These are phyloP conservation scores for Beta macrorhiza DNA, from an alignment of 179 eudicot species.

Conservation along the genomic window DNA sequence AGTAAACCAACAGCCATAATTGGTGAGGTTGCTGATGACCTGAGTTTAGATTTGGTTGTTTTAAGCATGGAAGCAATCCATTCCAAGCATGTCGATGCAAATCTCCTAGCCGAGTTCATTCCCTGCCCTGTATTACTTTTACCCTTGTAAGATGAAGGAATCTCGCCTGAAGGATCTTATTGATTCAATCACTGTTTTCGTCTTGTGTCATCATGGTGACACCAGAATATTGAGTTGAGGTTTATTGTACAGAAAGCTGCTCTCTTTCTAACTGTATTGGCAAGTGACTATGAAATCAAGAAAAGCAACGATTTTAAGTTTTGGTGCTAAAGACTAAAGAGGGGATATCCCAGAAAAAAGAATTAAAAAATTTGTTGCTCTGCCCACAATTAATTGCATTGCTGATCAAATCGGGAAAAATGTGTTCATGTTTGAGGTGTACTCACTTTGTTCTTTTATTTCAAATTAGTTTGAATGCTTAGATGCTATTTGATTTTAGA, in stretches of 20 bases:
- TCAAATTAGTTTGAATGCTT: no score
- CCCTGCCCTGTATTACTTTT: slow-evolving; percentile 93
- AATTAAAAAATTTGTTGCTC: no score
- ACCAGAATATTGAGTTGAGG: background rate
- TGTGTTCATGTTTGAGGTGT: background rate
- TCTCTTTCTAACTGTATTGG: background rate
- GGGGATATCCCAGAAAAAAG: no score
- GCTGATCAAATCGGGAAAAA: background rate
- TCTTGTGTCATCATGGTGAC: slow-evolving; percentile 1
- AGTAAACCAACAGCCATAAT: slow-evolving; percentile 81
- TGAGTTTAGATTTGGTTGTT: slow-evolving; percentile 83
- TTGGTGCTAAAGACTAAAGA: no score
- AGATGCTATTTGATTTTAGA: no score
- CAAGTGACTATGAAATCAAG: no score
- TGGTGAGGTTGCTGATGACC: slow-evolving; percentile 89
- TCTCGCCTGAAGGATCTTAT: slow-evolving; percentile 5
- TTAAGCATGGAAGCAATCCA: slow-evolving; percentile 99
- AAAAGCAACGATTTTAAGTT: background rate
- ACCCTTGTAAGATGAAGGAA: slow-evolving; percentile 44
- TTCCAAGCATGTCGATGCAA: slow-evolving; percentile 93
- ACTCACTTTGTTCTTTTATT: no score
- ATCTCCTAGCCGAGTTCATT: slow-evolving; percentile 86
- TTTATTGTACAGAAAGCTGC: slow-evolving; percentile 12
- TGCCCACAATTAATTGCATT: background rate
- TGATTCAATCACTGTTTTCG: background rate